Conservation (phyloP, 2,329 filamentous ascomycete species). For the Bertia moriformis region DNA sequence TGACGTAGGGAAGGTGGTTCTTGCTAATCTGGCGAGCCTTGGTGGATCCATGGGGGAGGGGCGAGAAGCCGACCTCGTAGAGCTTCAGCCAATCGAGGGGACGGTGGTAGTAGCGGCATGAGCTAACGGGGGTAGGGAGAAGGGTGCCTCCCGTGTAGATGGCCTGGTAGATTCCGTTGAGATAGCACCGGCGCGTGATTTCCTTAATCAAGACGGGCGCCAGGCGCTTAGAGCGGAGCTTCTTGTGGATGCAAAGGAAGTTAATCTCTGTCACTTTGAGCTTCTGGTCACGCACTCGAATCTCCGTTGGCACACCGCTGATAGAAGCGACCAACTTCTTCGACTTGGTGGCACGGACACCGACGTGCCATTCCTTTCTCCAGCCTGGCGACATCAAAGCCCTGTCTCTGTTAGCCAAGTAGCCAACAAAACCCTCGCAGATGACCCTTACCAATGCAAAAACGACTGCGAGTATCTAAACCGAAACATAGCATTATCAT, state of each 20-base stretch:
- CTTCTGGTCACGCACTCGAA: slow-evolving; percentile 64
- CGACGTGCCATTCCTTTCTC: slow-evolving; percentile 88
- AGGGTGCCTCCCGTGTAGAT: slow-evolving; percentile 90
- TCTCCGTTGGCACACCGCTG: slow-evolving; percentile 73
- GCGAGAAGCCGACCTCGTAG: slow-evolving; percentile 86
- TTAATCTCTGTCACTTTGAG: slow-evolving; percentile 85
- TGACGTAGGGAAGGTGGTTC: slow-evolving; percentile 66
- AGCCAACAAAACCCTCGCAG: slow-evolving; percentile 1
- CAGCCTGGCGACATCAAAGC: slow-evolving; percentile 89
- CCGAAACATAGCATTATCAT: slow-evolving; percentile 90
- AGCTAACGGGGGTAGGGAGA: slow-evolving; percentile 80
- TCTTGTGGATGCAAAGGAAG: slow-evolving; percentile 97
- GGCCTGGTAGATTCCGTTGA: slow-evolving; percentile 78
- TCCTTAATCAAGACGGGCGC: slow-evolving; percentile 94
- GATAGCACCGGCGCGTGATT: slow-evolving; percentile 81
- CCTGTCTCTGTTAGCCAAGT: slow-evolving; percentile 37
- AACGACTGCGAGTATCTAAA: slow-evolving; percentile 90
- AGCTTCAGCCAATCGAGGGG: slow-evolving; percentile 92
- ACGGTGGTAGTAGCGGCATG: slow-evolving; percentile 89
- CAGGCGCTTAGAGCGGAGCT: slow-evolving; percentile 81
- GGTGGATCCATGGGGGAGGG: slow-evolving; percentile 69
- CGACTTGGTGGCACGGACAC: slow-evolving; percentile 71
- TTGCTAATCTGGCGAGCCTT: slow-evolving; percentile 73
- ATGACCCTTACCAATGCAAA: slow-evolving; percentile 59
- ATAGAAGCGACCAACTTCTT: slow-evolving; percentile 90